Conservation (phyloP, 179 eudicot genomes). For the Drosera spatulata region DNA sequence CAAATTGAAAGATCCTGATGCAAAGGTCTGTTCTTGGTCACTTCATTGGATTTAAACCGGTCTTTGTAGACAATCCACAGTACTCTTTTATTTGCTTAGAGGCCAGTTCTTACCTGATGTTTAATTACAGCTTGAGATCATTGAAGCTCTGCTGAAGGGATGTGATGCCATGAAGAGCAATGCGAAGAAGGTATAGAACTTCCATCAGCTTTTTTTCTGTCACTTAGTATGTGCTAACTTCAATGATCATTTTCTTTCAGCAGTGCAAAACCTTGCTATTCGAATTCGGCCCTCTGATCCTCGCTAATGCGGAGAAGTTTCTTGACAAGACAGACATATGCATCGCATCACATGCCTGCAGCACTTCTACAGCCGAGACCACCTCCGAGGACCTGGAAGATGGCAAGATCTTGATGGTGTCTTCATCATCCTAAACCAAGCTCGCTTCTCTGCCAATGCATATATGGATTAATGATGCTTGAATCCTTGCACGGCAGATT, state of each 20-base stretch:
- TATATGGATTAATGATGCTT: too few relatives aligned
- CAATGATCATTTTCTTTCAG: not conserved
- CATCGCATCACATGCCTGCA: constrained; percentile 55
- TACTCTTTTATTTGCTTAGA: too few relatives aligned
- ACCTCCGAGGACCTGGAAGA: constrained; percentile 9
- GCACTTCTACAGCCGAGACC: not conserved
- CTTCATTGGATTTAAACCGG: too few relatives aligned
- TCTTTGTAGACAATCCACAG: too few relatives aligned
- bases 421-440: constrained; percentile 21
- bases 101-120: not conserved
- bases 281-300: constrained; percentile 59
- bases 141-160: constrained; percentile 66
- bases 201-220: not conserved
- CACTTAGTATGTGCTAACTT: too few relatives aligned
- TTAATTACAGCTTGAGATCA: constrained; percentile 51
- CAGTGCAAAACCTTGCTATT: constrained; percentile 81
- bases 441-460: too few relatives aligned
- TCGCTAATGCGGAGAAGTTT: constrained; percentile 43
- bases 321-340: constrained; percentile 60
- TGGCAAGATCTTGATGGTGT: constrained; percentile 23
- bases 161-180: constrained; percentile 46
- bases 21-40: constrained; percentile 37
- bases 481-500: too few relatives aligned
- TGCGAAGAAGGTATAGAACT: constrained; percentile 35
- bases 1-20: constrained; percentile 81